Base-by-base conservation (phyloP, 352 stramenopile genomes). In the Globisporangium ultimum region DNA sequence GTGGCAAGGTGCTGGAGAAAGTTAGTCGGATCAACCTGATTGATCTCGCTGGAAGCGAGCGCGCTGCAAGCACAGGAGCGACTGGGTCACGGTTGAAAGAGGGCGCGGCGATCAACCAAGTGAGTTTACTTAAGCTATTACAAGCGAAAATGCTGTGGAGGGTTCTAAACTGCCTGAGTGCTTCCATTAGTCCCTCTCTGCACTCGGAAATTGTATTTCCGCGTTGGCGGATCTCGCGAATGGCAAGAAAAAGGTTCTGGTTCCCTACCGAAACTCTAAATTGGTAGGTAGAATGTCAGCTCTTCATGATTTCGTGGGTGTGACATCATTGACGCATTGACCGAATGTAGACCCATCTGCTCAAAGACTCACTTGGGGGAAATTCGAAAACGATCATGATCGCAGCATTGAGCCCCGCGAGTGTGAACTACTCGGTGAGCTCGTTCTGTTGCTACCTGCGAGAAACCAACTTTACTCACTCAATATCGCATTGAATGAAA, bases 91-190 rank as follows among this genome's bases (percentile, higher is more conserved):
- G 88, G 17, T 63, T 98, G 21, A 98, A 98, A 69, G 93, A 98
- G 78, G 93, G 93, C 3, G 91, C 90, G 21, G 90, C 86, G n/a
- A 98, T 98, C 60, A 98, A 98, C 61, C 80, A 97, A 77, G 85
- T 45, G 40, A 18, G 40, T 45, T 10, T 36, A 36, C 28, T 6
- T 8, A 5, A 36, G 7, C 40, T 18, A 8, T 0, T 82, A 17
- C 34, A 22, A 15, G 12, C 5, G 12, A 18, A 42, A 36, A 36
- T 36, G 41, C 5, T 6, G 10, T 15, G 38, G 49, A 2, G 24
- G 5, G 9, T 43, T 15, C 10, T 42, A 18, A n/a, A 53, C 15
- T 38, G 51, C 5, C 3, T 41, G 24, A 20, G 20, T 36, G 24
- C 48, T 17, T 11, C 21, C 21, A 18, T 32, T 48, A 84, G 83